Evolutionary conservation across 345 rosid genomes (phyloP).

Genomic region (Dipteronia sinensis): DNA sequence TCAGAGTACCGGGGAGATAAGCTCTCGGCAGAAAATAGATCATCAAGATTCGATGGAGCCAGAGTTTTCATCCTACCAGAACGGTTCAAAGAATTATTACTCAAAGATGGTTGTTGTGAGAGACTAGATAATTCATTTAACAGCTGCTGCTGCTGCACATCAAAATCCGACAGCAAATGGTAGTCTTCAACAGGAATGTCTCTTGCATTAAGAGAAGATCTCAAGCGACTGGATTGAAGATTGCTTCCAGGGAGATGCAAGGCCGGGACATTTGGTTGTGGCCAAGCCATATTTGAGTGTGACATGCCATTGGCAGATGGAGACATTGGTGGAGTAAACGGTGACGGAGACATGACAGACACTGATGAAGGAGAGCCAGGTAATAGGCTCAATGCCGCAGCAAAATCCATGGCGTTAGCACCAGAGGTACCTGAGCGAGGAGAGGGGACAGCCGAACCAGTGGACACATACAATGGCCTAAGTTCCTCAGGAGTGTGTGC

Average conservation of each 20-base stretch:
- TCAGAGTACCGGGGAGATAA: slow-evolving; percentile 65
- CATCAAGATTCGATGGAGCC: slow-evolving; percentile 82
- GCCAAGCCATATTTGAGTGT: slow-evolving; percentile 73
- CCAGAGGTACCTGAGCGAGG: slow-evolving; percentile 72
- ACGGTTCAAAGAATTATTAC: slow-evolving; percentile 55
- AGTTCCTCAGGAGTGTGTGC: slow-evolving; percentile 93
- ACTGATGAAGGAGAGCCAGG: slow-evolving; percentile 87
- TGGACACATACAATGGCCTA: slow-evolving; percentile 80
- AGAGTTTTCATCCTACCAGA: slow-evolving; percentile 74
- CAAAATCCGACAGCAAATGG: slow-evolving; percentile 65
- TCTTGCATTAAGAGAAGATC: slow-evolving; percentile 80
- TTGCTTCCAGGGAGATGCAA: slow-evolving; percentile 81
- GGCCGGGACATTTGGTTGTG: slow-evolving; percentile 86
- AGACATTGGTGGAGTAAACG: slow-evolving; percentile 85
- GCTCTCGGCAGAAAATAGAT: slow-evolving; percentile 62
- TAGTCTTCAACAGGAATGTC: slow-evolving; percentile 69
- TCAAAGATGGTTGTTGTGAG: slow-evolving; percentile 47
- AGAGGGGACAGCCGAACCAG: slow-evolving; percentile 91
- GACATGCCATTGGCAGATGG: slow-evolving; percentile 77
- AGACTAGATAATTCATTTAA: slow-evolving; percentile 60
- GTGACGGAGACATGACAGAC: slow-evolving; percentile 78
- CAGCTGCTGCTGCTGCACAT: slow-evolving; percentile 71
- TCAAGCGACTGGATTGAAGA: slow-evolving; percentile 82
- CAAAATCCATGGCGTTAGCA: slow-evolving; percentile 72
- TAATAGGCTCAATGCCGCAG: slow-evolving; percentile 72